Conservation (phyloP, 176 grass and related monocot species). For the Luzula sylvatica region DNA sequence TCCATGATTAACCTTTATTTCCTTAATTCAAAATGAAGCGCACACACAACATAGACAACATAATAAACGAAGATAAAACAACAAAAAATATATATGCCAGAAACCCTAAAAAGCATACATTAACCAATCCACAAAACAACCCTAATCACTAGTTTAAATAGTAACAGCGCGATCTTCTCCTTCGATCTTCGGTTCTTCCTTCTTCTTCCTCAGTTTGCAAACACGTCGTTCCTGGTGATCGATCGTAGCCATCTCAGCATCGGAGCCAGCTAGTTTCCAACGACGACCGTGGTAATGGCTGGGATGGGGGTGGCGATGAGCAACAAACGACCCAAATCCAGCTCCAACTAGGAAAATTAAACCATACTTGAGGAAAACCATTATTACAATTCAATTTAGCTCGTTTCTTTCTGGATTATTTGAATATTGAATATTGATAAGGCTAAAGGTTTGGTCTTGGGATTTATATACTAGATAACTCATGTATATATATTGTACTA, state of each 20-base stretch:
- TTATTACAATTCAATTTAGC: background rate
- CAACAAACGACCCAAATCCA: constrained; percentile 2
- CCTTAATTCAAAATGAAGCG: too few relatives aligned
- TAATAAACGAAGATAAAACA: too few relatives aligned
- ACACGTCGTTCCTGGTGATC: background rate
- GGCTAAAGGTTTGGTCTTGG: too few relatives aligned
- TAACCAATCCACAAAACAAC: too few relatives aligned
- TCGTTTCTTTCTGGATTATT: background rate
- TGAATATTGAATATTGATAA: background rate
- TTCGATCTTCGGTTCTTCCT: constrained; percentile 15
- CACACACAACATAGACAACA: too few relatives aligned
- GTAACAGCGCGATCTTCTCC: background rate
- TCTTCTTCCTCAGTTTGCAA: constrained; percentile 15
- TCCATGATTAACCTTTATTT: too few relatives aligned
- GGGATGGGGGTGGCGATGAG: background rate
- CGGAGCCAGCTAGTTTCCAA: background rate
- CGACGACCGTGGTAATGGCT: background rate
- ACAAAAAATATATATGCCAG: too few relatives aligned
- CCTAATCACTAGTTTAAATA: too few relatives aligned
- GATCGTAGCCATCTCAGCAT: background rate
- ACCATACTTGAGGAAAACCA: constrained; percentile 15
- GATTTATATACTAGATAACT: background rate
- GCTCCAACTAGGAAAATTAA: constrained; percentile 10
- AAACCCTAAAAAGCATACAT: too few relatives aligned
- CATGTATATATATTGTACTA: too few relatives aligned